Evolutionary conservation across 176 grass and related monocot species (phyloP), one percentile per base, ranked within the genome.

Genomic region (Stipa capillata): DNA sequence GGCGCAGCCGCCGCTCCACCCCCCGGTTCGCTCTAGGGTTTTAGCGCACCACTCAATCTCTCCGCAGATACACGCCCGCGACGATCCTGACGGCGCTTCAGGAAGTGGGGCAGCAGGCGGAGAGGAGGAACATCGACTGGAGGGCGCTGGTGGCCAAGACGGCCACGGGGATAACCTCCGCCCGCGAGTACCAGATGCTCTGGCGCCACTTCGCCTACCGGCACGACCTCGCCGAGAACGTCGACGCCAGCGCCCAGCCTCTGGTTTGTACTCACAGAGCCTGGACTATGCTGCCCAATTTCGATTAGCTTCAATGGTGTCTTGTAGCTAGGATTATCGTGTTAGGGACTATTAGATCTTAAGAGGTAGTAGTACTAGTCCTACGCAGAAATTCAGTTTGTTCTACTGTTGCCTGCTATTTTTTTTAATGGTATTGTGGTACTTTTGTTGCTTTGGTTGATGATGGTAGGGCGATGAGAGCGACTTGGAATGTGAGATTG

Each of bases 101-200:
- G 83, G 95, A 97, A 86, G 78, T 98, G 41, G 74, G 75, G 60
- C 83, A 87, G 81, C 74, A 82, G 33, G 88, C 78, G 31, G 21
- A 57, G 15, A 53, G 55, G 41, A 63, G 74, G 74, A 28, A 27
- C 11, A 87, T 98, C 33, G 90, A 98, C 81, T 98, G 96, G 96
- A 83, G 25, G 62, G 79, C 65, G 31, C 35, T 98, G 24, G 90
- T 85, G 41, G 18, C 51, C 48, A 90, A 77, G 71, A 87, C 92
- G 24, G 8, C 85, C 34, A 98, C 92, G 32, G 96, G 96, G 59
- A 93, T 98, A 80, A 91, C 90, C 44, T 86, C 67, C 65, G 56
- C 96, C 14, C 87, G 96, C 23, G 96, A 98, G 76, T 98, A 85
- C 87, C 96, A 98, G 84, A 93, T 94, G 96, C 73, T 98, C 31